phyloP scores from a whole-genome alignment of 2,329 filamentous ascomycete genomes.

The Pseudocercospora vitis region DNA sequence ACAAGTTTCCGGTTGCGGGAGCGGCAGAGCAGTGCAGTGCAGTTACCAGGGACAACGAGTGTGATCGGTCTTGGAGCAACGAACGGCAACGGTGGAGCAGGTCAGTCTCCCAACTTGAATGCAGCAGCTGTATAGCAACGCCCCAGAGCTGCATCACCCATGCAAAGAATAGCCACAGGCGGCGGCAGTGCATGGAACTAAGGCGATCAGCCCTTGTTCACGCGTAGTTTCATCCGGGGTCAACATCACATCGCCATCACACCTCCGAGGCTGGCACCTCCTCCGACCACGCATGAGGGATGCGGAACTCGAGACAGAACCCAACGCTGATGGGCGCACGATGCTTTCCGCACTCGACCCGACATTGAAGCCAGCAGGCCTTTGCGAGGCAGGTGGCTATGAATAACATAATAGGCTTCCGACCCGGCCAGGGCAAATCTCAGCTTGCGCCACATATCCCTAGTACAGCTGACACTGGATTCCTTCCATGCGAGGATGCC shows the following conservation, averaged over 20 bases:
- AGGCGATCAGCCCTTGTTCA: conserved; percentile 1
- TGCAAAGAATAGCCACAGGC: neutral
- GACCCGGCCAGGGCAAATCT: neutral
- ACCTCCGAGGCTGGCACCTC: neutral
- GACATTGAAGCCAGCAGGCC: too few species aligned
- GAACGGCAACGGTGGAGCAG: neutral
- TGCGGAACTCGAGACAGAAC: too few species aligned
- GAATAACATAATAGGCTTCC: neutral
- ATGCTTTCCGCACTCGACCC: too few species aligned
- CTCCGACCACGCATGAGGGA: too few species aligned
- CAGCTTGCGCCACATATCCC: conserved; percentile 1
- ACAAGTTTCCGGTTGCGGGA: conserved; percentile 9
- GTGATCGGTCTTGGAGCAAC: neutral
- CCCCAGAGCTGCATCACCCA: neutral
- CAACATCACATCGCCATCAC: neutral
- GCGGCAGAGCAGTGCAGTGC: neutral
- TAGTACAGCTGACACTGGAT: too few species aligned
- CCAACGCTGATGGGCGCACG: too few species aligned
- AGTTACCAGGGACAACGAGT: conserved; percentile 7
- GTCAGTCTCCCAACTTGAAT: too few species aligned
- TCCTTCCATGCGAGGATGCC: neutral
- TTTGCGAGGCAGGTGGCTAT: too few species aligned
- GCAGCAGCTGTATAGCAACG: conserved; percentile 10
- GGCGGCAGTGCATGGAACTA: conserved; percentile 9
- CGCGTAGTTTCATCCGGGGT: conserved; percentile 1